Percentiles rank a stretch among this genome's conserved stretches.
phyloP scores from a whole-genome alignment of 805 yeast species.

The Starmerella vaccinii region DNA sequence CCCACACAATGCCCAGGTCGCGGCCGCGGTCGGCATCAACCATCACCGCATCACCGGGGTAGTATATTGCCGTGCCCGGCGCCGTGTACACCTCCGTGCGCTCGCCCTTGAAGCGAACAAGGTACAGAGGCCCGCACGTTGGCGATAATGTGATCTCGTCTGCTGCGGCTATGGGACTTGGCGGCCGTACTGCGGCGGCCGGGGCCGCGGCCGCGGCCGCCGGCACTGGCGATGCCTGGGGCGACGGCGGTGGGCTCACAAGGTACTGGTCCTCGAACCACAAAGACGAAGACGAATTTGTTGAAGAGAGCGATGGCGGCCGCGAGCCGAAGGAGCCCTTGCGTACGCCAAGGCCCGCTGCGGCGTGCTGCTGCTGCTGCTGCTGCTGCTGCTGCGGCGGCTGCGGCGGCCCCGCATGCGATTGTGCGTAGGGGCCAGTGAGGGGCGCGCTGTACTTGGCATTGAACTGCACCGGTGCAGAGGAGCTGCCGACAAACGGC shows the following conservation, averaged over 20 bases:
- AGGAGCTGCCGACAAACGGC: neutral
- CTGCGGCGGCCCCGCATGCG: neutral
- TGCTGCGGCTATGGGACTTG: neutral
- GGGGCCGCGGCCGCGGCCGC: too few species aligned
- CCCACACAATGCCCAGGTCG: conserved; percentile 60
- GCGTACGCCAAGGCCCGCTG: neutral
- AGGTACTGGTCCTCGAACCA: conserved; percentile 14
- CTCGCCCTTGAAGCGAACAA: conserved; percentile 70
- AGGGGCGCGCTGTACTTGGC: neutral
- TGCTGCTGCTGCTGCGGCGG: too few species aligned
- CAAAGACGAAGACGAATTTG: conserved; percentile 2
- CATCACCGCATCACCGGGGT: conserved; percentile 57
- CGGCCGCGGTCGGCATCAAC: conserved; percentile 79
- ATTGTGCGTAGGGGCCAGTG: neutral
- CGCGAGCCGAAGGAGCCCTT: conserved; percentile 1
- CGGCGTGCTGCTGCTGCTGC: too few species aligned
- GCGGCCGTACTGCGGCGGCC: neutral
- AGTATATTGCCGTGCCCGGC: conserved; percentile 35
- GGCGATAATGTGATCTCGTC: conserved; percentile 17
- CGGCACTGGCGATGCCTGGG: neutral
- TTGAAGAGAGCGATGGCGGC: conserved; percentile 2
- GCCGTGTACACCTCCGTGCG: conserved; percentile 67
- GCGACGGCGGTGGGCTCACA: conserved; percentile 14
- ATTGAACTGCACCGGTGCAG: neutral
- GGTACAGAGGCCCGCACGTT: conserved; percentile 36